Evolutionary conservation across 768 basidiomycete species (phyloP).

Genomic region (Trametes coccinea): DNA sequence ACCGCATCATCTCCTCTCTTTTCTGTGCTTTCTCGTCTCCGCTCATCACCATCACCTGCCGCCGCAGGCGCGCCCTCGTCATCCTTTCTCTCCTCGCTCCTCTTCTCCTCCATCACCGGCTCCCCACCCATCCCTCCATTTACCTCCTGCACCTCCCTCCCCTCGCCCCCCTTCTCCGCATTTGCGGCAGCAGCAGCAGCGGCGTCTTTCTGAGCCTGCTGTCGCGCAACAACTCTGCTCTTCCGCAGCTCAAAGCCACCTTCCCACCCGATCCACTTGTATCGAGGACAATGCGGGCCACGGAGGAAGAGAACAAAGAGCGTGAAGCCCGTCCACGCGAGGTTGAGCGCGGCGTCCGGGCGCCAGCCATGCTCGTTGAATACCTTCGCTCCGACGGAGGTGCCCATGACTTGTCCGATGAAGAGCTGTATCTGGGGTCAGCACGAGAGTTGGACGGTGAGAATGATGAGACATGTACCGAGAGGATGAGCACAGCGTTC

Average conservation of each 20-base stretch:
- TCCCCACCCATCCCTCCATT: neutral
- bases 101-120: neutral
- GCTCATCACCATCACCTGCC: neutral
- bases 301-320: slow-evolving; percentile 59
- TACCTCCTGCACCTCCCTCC: neutral
- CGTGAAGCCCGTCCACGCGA: slow-evolving; percentile 60
- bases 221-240: slow-evolving; percentile 1
- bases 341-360: slow-evolving; percentile 56
- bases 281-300: slow-evolving; percentile 61
- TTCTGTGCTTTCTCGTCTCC: neutral
- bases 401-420: slow-evolving; percentile 83
- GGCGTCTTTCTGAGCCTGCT: neutral
- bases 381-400: slow-evolving; percentile 68
- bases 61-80: neutral
- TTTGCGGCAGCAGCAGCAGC: neutral
- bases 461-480: slow-evolving; percentile 41
- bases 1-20: slow-evolving; percentile 4
- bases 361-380: slow-evolving; percentile 75
- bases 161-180: neutral
- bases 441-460: neutral
- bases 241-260: slow-evolving; percentile 41
- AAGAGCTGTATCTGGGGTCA: slow-evolving; percentile 43
- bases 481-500: slow-evolving; percentile 75
- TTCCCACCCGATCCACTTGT: slow-evolving; percentile 66
- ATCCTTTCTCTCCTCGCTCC: neutral